phyloP scores from a whole-genome alignment of 441 rosid species.

The Pelargonium myrrhifolium region DNA sequence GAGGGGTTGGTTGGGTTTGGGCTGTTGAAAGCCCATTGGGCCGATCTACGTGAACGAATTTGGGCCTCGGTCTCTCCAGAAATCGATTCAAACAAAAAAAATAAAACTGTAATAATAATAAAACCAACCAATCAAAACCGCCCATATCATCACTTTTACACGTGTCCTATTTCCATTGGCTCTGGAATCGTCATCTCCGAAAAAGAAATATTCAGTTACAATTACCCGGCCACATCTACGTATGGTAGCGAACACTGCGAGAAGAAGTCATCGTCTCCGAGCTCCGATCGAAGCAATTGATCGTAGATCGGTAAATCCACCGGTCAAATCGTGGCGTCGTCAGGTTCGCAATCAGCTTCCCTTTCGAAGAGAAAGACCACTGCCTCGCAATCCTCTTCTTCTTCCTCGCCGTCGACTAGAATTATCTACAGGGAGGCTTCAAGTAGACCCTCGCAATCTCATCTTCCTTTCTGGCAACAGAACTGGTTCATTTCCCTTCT shows the following conservation, averaged over 20 bases:
- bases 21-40: too few species aligned
- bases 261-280: background rate
- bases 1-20: too few species aligned
- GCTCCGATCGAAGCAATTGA: background rate
- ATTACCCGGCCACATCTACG: background rate
- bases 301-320: background rate
- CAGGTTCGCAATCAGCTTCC: background rate
- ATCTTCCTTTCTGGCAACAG: conserved; percentile 68
- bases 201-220: background rate
- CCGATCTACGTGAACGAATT: too few species aligned
- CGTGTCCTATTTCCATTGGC: background rate
- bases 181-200: background rate
- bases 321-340: conserved; percentile 3
- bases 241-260: background rate
- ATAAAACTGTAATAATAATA: too few species aligned
- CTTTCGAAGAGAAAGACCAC: conserved; percentile 5
- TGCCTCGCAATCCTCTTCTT: conserved; percentile 15
- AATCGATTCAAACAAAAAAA: too few species aligned
- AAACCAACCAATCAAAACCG: background rate
- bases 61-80: too few species aligned
- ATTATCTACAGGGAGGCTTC: conserved; percentile 25
- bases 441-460: conserved; percentile 9
- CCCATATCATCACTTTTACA: background rate
- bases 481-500: conserved; percentile 56
- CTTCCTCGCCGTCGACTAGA: conserved; percentile 27